A percentile compares a stretch with the other conserved stretches of the same genome.
Conservation (phyloP, 768 basidiomycete species). For the Leucogyrophana mollusca region DNA sequence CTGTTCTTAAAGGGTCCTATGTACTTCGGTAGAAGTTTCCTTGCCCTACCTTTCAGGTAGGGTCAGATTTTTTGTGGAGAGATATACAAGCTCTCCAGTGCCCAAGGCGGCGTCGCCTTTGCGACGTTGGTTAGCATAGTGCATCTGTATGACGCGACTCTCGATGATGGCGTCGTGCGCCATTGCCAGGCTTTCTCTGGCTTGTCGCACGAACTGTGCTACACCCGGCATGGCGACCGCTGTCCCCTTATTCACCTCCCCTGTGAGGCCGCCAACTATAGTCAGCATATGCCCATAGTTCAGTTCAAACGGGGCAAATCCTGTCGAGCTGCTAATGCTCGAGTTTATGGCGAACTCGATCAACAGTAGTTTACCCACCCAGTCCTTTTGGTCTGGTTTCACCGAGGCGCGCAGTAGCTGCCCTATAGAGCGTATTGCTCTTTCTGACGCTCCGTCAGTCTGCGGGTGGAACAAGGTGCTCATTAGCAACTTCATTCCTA, state of each 20-base stretch:
- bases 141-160: slow-evolving; percentile 10
- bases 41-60: slow-evolving; percentile 26
- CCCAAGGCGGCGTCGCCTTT: slow-evolving; percentile 10
- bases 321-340: slow-evolving; percentile 8
- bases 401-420: slow-evolving; percentile 30
- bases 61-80: slow-evolving; percentile 35
- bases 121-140: slow-evolving; percentile 9
- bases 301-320: slow-evolving; percentile 19
- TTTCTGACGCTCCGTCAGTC: slow-evolving; percentile 34
- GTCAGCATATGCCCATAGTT: slow-evolving; percentile 18
- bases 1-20: slow-evolving; percentile 34
- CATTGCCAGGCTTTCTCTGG: slow-evolving; percentile 16
- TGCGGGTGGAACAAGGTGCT: slow-evolving; percentile 42
- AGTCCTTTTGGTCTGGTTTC: slow-evolving; percentile 24
- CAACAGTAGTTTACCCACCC: slow-evolving; percentile 9
- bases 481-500: slow-evolving; percentile 32
- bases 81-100: slow-evolving; percentile 28
- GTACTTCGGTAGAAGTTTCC: slow-evolving; percentile 35
- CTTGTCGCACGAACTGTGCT: slow-evolving; percentile 20
- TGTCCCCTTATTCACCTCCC: slow-evolving; percentile 7
- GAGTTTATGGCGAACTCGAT: slow-evolving; percentile 22
- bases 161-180: slow-evolving; percentile 20
- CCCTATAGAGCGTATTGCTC: slow-evolving; percentile 24
- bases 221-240: slow-evolving; percentile 16
- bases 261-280: slow-evolving; percentile 12